A percentile compares a stretch with the other conserved stretches of the same genome.
Evolutionary conservation across 495 filamentous ascomycete genomes (phyloP).

Genomic region (Podospora anserina): DNA sequence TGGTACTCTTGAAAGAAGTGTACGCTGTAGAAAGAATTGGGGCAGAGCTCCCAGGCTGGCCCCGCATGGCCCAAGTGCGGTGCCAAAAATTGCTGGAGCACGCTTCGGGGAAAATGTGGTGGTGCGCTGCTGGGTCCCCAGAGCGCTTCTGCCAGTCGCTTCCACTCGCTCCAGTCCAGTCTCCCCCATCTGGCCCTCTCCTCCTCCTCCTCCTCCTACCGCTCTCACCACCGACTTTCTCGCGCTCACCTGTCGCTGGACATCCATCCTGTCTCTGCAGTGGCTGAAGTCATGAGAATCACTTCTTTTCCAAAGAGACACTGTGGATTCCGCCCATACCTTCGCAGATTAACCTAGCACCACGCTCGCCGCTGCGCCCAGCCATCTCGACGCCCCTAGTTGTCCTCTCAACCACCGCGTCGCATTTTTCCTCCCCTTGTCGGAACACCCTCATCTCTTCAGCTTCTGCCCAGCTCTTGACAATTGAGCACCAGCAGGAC

Average conservation of each 20-base stretch:
- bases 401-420: conserved; percentile 2
- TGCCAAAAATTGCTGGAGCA: conserved; percentile 34
- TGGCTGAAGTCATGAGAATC: conserved; percentile 26
- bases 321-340: conserved; percentile 21
- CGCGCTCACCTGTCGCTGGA: conserved; percentile 16
- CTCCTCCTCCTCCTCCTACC: conserved; percentile 17
- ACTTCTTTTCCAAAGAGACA: conserved; percentile 13
- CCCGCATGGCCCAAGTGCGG: conserved; percentile 21
- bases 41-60: conserved; percentile 15
- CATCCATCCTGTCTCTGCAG: conserved; percentile 5
- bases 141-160: conserved; percentile 24
- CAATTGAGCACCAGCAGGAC: background rate
- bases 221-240: conserved; percentile 20
- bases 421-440: conserved; percentile 4
- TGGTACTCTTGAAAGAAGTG: no score
- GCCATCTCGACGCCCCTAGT: conserved; percentile 12
- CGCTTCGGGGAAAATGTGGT: conserved; percentile 22
- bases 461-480: background rate
- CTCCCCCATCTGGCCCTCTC: conserved; percentile 10
- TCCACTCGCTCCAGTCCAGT: conserved; percentile 6
- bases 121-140: conserved; percentile 14
- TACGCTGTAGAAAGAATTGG: background rate
- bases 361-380: background rate
- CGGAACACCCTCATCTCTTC: background rate
- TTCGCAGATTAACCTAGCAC: conserved; percentile 23